Evolutionary conservation across 192 early-diverging fungal species (phyloP).

Genomic region (Physocladia obscura): DNA sequence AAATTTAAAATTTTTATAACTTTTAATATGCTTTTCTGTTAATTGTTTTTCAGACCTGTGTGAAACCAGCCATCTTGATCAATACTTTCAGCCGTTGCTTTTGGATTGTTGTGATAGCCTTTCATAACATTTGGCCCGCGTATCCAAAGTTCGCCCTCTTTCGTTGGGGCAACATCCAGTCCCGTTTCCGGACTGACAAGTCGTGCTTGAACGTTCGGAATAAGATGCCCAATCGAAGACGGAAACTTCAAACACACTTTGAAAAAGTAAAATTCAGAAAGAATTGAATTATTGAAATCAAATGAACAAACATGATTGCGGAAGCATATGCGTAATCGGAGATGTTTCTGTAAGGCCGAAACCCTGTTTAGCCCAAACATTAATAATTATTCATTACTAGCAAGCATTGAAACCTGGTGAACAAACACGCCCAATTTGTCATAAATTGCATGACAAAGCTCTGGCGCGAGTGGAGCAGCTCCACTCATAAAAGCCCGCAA

Average conservation of each 20-base stretch:
- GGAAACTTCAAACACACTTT: conserved; percentile 35
- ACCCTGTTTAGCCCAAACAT: conserved; percentile 9
- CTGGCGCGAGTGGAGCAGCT: conserved; percentile 74
- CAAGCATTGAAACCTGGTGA: conserved; percentile 13
- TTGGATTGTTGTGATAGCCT: conserved; percentile 78
- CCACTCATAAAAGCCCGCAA: conserved; percentile 63
- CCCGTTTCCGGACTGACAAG: conserved; percentile 70
- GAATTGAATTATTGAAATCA: not conserved
- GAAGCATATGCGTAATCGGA: conserved; percentile 9
- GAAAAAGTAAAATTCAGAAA: not conserved
- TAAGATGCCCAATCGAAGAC: conserved; percentile 67
- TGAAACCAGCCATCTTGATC: conserved; percentile 73
- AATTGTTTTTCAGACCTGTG: conserved; percentile 46
- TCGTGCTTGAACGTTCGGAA: conserved; percentile 72
- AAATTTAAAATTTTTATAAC: too few relatives aligned
- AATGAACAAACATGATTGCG: not conserved
- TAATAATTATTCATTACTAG: not conserved
- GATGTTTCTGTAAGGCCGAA: conserved; percentile 70
- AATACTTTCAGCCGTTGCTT: conserved; percentile 71
- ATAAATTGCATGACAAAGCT: conserved; percentile 59
- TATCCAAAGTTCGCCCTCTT: conserved; percentile 80
- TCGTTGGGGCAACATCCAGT: conserved; percentile 28
- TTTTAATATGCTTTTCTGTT: too few relatives aligned
- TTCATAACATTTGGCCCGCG: conserved; percentile 78
- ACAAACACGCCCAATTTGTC: conserved; percentile 44